These are phyloP conservation scores for Candida maesae DNA, from an alignment of 805 yeast genomes.

Conservation along the genomic window DNA sequence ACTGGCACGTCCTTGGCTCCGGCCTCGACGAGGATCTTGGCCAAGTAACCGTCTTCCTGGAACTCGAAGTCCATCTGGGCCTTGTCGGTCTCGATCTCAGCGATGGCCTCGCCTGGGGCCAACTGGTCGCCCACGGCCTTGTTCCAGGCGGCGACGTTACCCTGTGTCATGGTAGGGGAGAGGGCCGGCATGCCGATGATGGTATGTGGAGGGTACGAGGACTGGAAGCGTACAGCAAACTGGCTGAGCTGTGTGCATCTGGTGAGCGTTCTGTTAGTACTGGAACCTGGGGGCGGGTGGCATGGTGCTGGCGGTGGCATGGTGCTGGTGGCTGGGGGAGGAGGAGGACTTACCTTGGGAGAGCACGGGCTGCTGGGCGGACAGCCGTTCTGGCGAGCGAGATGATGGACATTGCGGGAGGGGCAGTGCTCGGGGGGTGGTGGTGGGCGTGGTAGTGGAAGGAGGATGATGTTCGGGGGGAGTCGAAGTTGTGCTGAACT, in stretches of 20 bases:
- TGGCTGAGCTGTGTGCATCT: constrained; percentile 19
- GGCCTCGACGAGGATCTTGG: constrained; percentile 77
- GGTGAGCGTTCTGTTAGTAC: constrained; percentile 10
- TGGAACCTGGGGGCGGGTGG: no score
- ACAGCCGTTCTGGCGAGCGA: constrained; percentile 15
- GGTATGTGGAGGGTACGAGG: constrained; percentile 70
- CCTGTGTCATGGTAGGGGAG: constrained; percentile 99
- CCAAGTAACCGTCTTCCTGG: constrained; percentile 93
- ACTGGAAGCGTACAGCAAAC: constrained; percentile 24
- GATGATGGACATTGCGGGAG: constrained; percentile 8
- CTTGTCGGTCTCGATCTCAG: constrained; percentile 97
- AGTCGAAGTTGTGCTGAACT: no score
- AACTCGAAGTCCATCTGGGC: constrained; percentile 98
- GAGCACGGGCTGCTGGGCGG: constrained; percentile 17
- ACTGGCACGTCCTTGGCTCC: constrained; percentile 91
- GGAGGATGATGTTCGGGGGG: background rate
- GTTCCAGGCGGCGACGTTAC: constrained; percentile 86
- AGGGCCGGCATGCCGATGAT: constrained; percentile 97
- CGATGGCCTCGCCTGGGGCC: constrained; percentile 88
- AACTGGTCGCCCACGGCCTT: constrained; percentile 87
- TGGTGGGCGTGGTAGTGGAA: background rate
- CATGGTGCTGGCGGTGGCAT: no score
- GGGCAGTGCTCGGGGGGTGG: background rate
- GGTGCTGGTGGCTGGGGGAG: no score
- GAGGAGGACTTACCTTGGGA: constrained; percentile 11